These are phyloP conservation scores for Amanita polypyramis DNA, from an alignment of 768 basidiomycete species.

Conservation along the genomic window DNA sequence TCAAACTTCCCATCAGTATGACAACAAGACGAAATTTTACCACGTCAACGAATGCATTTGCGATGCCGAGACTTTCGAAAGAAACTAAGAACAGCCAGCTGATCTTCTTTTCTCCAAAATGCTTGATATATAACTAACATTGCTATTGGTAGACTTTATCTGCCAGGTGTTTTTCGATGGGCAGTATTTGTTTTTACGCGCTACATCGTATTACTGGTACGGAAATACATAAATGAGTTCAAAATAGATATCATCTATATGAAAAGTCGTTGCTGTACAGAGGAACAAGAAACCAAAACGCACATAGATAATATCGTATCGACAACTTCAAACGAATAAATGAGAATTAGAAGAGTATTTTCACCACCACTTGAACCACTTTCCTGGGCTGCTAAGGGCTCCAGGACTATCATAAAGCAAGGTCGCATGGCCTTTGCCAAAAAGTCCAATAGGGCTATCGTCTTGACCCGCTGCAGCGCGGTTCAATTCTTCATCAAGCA, in stretches of 20 bases:
- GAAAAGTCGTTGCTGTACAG: background rate
- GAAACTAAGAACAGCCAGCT: constrained; percentile 61
- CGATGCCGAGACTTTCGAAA: constrained; percentile 30
- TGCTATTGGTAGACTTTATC: background rate
- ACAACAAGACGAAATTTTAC: constrained; percentile 33
- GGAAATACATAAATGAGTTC: background rate
- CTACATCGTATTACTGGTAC: background rate
- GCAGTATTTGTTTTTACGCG: background rate
- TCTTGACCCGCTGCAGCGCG: constrained; percentile 34
- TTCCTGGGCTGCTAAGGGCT: constrained; percentile 39
- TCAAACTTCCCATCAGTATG: background rate
- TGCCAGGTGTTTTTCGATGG: background rate
- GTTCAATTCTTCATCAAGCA: constrained; percentile 67
- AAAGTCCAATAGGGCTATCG: constrained; percentile 61
- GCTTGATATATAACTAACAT: background rate
- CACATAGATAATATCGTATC: constrained; percentile 2
- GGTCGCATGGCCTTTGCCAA: constrained; percentile 41
- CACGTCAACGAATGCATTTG: constrained; percentile 32
- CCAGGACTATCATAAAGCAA: constrained; percentile 72
- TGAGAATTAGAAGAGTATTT: constrained; percentile 7
- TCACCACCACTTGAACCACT: constrained; percentile 28
- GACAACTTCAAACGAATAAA: background rate
- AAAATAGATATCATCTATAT: background rate
- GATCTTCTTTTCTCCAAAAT: constrained; percentile 16
- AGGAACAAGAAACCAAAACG: background rate